Base-by-base conservation (phyloP, 768 basidiomycete species). In the Udeniomyces megalosporus region DNA sequence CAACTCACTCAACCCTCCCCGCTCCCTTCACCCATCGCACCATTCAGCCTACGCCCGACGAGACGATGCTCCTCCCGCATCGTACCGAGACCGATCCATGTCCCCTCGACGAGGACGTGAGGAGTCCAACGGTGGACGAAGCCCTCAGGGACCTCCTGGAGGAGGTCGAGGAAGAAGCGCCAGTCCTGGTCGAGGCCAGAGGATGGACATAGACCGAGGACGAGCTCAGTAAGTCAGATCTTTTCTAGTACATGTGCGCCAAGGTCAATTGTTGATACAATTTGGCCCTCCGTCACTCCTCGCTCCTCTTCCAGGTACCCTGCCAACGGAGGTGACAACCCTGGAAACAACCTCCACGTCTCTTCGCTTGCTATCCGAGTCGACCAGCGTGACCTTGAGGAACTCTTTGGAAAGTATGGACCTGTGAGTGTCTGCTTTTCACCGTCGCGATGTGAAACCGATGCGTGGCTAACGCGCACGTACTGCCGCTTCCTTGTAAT, bases 351-450 rank as follows among this genome's bases (percentile, higher is more conserved):
- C 74, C 72, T 83, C 31, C 82, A 83, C 71, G 80, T 83, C 65
- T 81, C 80, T 48, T 77, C 80, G 31, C 73, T 83, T 60, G 77
- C 82, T 62, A 76, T 76, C 72, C 79, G 77, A 59, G 78, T 83
- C 61, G 89, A 90, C 70, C 86, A 85, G 38, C 82, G 85, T 59
- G 85, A 88, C 68, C 84, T 99, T 60, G 90, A 95, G 74, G 81
- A 82, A 15, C 81, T 82, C 8, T 99, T 99, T 72, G 78, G 81
- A 65, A 92, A 91, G 75, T 81, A 84, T 74, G 95, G 95, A 60
- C 79, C 84, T 69, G 88, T 88, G 68, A 65, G 83, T 78, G 1
- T 49, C 28, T 12, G 10, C 31, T 35, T 24, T 15, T 53, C 32
- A 24, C 12, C 15, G 31, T 22, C n/a, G 24, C 32, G 31, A 22